A percentile compares a stretch with the other conserved stretches of the same genome.
These are phyloP conservation scores for Cenchrus fungigraminus DNA, from an alignment of 176 grass and related monocot genomes.

Conservation along the genomic window DNA sequence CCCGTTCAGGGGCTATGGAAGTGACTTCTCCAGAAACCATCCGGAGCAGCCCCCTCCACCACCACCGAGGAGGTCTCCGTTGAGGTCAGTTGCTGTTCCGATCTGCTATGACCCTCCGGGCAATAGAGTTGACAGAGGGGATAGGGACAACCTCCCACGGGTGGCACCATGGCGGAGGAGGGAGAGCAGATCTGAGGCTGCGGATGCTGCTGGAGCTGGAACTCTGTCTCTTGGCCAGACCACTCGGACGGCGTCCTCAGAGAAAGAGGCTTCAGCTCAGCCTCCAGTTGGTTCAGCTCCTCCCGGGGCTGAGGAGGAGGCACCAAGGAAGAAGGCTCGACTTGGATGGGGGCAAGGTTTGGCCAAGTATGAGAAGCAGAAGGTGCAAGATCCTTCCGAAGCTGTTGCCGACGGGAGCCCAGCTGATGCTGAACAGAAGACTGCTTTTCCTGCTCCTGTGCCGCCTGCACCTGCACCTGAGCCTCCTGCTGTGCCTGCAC, in stretches of 20 bases:
- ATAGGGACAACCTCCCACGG: constrained; percentile 53
- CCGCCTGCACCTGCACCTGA: background rate
- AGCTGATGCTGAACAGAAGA: constrained; percentile 31
- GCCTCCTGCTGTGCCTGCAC: background rate
- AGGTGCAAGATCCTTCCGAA: constrained; percentile 58
- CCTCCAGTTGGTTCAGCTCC: constrained; percentile 6
- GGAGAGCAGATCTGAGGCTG: constrained; percentile 61
- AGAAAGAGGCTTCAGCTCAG: constrained; percentile 40
- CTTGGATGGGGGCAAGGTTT: constrained; percentile 98
- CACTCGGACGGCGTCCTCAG: constrained; percentile 20
- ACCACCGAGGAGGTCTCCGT: constrained; percentile 56
- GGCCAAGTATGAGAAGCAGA: constrained; percentile 96
- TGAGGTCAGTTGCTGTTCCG: constrained; percentile 79
- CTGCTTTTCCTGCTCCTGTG: background rate
- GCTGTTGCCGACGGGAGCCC: constrained; percentile 36
- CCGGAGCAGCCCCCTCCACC: constrained; percentile 58
- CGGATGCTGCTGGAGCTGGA: constrained; percentile 35
- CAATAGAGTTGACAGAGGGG: constrained; percentile 55
- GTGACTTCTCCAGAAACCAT: constrained; percentile 56
- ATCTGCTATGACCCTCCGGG: constrained; percentile 56
- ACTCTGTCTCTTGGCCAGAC: constrained; percentile 34
- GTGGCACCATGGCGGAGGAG: constrained; percentile 63
- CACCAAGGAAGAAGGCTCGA: constrained; percentile 76
- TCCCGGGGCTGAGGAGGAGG: constrained; percentile 57
- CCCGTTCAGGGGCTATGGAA: constrained; percentile 47